These are phyloP conservation scores for Fusarium goolgardi DNA, from an alignment of 2,329 filamentous ascomycete genomes.

Conservation along the genomic window DNA sequence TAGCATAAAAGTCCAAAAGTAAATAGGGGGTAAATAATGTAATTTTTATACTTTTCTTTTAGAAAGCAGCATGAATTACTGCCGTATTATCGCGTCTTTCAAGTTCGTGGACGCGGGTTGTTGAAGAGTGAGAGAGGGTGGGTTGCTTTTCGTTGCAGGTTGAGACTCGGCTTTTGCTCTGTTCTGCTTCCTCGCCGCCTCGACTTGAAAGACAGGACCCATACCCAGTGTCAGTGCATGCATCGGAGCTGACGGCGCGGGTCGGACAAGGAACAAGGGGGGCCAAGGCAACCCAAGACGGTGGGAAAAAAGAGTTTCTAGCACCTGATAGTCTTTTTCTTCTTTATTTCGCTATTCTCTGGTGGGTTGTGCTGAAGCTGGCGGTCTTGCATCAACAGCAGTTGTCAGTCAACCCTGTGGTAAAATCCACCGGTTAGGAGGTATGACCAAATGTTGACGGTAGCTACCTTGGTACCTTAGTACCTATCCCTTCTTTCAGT, in stretches of 20 bases:
- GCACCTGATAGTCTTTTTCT: slow-evolving; percentile 1
- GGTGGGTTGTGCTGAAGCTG: slow-evolving; percentile 7
- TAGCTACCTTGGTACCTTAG: not conserved
- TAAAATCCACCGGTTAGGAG: not conserved
- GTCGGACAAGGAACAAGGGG: slow-evolving; percentile 39
- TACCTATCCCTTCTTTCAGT: slow-evolving; percentile 9
- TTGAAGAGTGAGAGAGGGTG: slow-evolving; percentile 42
- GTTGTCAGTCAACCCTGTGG: slow-evolving; percentile 2
- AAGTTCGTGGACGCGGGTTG: slow-evolving; percentile 48
- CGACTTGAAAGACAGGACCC: slow-evolving; percentile 30
- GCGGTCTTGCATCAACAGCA: slow-evolving; percentile 1
- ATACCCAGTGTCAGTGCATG: slow-evolving; percentile 37
- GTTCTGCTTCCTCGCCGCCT: slow-evolving; percentile 21
- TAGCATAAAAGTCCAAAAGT: slow-evolving; percentile 22
- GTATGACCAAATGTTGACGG: slow-evolving; percentile 5
- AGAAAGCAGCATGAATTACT: slow-evolving; percentile 50
- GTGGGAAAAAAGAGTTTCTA: slow-evolving; percentile 15
- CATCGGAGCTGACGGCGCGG: slow-evolving; percentile 41
- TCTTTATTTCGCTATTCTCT: slow-evolving; percentile 7
- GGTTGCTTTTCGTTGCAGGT: slow-evolving; percentile 35
- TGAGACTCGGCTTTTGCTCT: slow-evolving; percentile 38
- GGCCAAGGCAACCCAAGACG: slow-evolving; percentile 15
- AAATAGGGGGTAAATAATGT: slow-evolving; percentile 6
- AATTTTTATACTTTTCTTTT: slow-evolving; percentile 46
- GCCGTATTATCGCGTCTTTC: slow-evolving; percentile 50